Base-by-base conservation (phyloP, 2,329 filamentous ascomycete genomes). In the Juglanconis oblonga region DNA sequence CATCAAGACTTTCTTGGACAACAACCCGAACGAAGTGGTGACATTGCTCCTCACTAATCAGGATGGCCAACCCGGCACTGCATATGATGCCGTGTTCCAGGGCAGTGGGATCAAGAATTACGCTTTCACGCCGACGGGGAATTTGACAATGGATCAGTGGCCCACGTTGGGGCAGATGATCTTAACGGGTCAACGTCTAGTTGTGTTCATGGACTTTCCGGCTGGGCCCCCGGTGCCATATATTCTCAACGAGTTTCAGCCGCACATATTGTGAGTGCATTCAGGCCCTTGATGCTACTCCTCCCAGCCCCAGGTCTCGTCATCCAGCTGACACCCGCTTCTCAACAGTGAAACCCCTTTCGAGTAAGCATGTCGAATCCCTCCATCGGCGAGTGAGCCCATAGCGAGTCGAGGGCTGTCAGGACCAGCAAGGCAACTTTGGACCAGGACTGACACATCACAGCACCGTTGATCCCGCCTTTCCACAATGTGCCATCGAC, bases 121-220 rank as follows among this genome's bases (percentile, higher is more conserved):
- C 64, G 83, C 81, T 4, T 91, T 84, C 63, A 74, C 74, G 1
- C 82, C 87, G 0, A 71, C 76, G 7, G 64, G 57, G 4, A 69
- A 70, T 29, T 64, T 81, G 48, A 67, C 69, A 9, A 67, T 79
- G 42, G 67, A 81, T 52, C 81, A 81, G 66, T 79, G 91, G 90
- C 89, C 90, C 72, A 92, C 89, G 0, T 76, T 94, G 11, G 80
- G 86, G 66, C 71, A 81, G 24, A 73, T 94, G 61, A 89, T 93
- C 65, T 75, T 81, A 24, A 77, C 77, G 44, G 80, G 80, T 51
- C 88, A 81, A 9, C 81, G 89, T 13, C 76, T 94, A 1, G 74
- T 93, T 52, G 84, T 87, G 29, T 93, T 92, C 63, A 85, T 93
- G 71, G 87, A 59, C 8, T 62, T 38, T 14, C 52, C 56, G 11